Conservation (phyloP, 179 eudicot species). For the Silene coronaria region DNA sequence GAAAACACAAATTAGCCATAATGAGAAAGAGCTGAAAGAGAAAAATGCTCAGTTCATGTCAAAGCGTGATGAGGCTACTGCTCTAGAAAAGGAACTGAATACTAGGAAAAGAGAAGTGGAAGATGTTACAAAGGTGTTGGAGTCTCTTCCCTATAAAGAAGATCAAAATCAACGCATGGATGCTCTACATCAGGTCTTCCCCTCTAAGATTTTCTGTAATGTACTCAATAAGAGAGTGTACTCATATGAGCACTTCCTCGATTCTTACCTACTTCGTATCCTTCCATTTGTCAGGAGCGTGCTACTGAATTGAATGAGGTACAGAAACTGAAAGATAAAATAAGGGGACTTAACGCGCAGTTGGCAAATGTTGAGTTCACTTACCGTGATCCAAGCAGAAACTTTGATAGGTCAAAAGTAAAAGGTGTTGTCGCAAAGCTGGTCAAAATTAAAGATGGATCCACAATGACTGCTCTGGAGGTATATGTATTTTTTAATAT, state of each 20-base stretch:
- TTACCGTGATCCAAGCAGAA: slow-evolving; percentile 68
- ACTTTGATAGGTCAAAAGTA: slow-evolving; percentile 78
- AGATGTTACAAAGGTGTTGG: slow-evolving; percentile 48
- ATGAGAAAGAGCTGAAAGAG: slow-evolving; percentile 82
- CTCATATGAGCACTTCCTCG: neutral
- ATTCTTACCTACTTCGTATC: neutral
- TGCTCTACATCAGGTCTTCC: slow-evolving; percentile 54
- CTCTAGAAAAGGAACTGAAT: slow-evolving; percentile 68
- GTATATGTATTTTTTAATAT: slow-evolving; percentile 21
- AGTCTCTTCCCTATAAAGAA: slow-evolving; percentile 64
- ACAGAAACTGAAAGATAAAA: slow-evolving; percentile 66
- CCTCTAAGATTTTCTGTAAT: neutral
- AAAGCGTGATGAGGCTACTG: slow-evolving; percentile 73
- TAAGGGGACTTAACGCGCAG: slow-evolving; percentile 57
- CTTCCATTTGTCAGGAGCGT: slow-evolving; percentile 56
- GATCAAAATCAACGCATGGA: slow-evolving; percentile 59
- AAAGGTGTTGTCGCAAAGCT: slow-evolving; percentile 98
- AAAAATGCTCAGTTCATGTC: slow-evolving; percentile 59
- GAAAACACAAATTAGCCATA: slow-evolving; percentile 66
- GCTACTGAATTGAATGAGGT: slow-evolving; percentile 55
- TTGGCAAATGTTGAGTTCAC: slow-evolving; percentile 74
- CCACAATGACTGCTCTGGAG: slow-evolving; percentile 91
- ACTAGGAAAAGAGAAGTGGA: slow-evolving; percentile 62
- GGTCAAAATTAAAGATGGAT: slow-evolving; percentile 82
- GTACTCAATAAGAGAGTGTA: neutral